Evolutionary conservation across 345 rosid species (phyloP).

Genomic region (Abelmoschus esculentus): DNA sequence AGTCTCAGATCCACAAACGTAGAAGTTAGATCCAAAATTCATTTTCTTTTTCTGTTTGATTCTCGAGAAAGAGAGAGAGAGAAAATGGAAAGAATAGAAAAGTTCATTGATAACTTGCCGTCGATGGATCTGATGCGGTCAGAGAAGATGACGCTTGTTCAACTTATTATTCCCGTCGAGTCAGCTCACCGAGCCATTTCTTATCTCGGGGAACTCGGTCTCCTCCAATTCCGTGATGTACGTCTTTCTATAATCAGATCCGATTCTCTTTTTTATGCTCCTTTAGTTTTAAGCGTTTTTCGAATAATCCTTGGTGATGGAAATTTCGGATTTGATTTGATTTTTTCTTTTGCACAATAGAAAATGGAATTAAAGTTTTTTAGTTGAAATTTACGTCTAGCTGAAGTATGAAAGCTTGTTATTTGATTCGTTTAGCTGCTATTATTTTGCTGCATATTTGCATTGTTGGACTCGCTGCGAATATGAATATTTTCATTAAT

Average conservation of each 20-base stretch:
- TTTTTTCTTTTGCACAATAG: background rate
- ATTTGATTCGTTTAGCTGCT: constrained; percentile 4
- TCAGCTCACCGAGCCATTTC: constrained; percentile 79
- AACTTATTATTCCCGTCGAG: constrained; percentile 91
- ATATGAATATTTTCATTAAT: background rate
- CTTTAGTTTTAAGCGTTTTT: background rate
- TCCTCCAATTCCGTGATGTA: constrained; percentile 74
- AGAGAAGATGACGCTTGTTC: constrained; percentile 87
- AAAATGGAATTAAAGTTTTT: background rate
- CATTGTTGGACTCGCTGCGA: background rate
- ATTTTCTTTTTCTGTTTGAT: constrained; percentile 16
- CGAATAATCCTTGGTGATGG: constrained; percentile 1
- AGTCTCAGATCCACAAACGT: constrained; percentile 14
- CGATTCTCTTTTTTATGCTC: constrained; percentile 14
- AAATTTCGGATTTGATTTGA: background rate
- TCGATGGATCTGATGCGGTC: constrained; percentile 98
- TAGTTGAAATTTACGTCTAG: background rate
- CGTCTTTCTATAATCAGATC: constrained; percentile 44
- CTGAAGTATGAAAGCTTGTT: background rate
- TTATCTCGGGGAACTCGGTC: constrained; percentile 79
- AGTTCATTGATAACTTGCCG: constrained; percentile 62
- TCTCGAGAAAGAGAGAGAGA: constrained; percentile 16
- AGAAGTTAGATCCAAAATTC: constrained; percentile 12
- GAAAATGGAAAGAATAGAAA: constrained; percentile 32
- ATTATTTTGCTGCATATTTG: background rate